Conservation (phyloP, 2,329 filamentous ascomycete species). For the Amauroascus verrucosus region DNA sequence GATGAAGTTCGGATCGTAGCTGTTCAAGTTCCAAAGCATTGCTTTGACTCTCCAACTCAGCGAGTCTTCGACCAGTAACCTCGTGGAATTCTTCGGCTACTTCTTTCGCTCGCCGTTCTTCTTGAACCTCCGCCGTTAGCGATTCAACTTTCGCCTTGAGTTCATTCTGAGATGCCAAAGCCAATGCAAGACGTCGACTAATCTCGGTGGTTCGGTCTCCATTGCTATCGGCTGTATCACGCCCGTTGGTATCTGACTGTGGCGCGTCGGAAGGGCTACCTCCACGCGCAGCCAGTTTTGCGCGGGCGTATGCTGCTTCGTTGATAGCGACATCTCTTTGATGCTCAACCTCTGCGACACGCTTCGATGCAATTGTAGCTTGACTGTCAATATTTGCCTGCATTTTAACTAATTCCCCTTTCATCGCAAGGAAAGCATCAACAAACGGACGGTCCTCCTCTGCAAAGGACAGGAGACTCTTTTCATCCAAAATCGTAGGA, state of each 20-base stretch:
- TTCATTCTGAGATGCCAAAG: slow-evolving; percentile 67
- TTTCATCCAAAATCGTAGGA: slow-evolving; percentile 58
- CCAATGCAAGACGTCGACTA: slow-evolving; percentile 69
- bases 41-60: slow-evolving; percentile 73
- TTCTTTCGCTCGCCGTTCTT: slow-evolving; percentile 69
- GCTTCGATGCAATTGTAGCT: slow-evolving; percentile 69
- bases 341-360: slow-evolving; percentile 87
- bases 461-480: slow-evolving; percentile 65
- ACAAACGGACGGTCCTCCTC: slow-evolving; percentile 88
- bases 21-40: slow-evolving; percentile 76
- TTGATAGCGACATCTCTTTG: slow-evolving; percentile 90
- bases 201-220: slow-evolving; percentile 63
- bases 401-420: slow-evolving; percentile 76
- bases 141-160: slow-evolving; percentile 67
- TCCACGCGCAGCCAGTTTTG: slow-evolving; percentile 74
- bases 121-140: slow-evolving; percentile 59
- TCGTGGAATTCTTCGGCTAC: slow-evolving; percentile 80
- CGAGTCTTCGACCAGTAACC: slow-evolving; percentile 70
- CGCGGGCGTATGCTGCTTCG: slow-evolving; percentile 90
- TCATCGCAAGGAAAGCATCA: slow-evolving; percentile 86
- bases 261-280: slow-evolving; percentile 53
- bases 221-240: slow-evolving; percentile 47
- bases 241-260: slow-evolving; percentile 44
- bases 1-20: slow-evolving; percentile 73
- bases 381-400: slow-evolving; percentile 85